Evolutionary conservation across 352 stramenopile genomes (phyloP).

Genomic region (Phytophthora syringae): DNA sequence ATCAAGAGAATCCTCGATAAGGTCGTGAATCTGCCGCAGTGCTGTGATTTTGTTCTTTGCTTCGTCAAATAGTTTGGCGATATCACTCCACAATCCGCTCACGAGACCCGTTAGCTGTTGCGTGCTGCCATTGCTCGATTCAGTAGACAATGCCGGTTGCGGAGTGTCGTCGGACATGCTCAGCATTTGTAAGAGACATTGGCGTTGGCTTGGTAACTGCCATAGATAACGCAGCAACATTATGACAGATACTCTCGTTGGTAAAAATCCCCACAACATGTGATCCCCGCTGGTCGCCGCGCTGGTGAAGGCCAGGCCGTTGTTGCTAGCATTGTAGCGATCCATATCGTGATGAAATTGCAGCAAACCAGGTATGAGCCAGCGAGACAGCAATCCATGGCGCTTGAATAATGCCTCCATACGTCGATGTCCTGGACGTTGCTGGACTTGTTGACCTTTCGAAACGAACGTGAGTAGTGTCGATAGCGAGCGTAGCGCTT

Average conservation of each 20-base stretch:
- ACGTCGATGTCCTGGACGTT: slow-evolving; percentile 27
- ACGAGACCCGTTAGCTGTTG: slow-evolving; percentile 64
- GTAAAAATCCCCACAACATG: slow-evolving; percentile 75
- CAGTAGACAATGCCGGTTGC: slow-evolving; percentile 20
- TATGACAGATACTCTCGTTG: slow-evolving; percentile 61
- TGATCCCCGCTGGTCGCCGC: slow-evolving; percentile 68
- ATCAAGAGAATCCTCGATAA: slow-evolving; percentile 52
- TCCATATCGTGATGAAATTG: slow-evolving; percentile 82
- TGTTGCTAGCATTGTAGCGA: slow-evolving; percentile 71
- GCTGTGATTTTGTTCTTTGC: slow-evolving; percentile 63
- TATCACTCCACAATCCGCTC: slow-evolving; percentile 73
- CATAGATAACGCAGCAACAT: slow-evolving; percentile 73
- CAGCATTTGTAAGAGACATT: slow-evolving; percentile 38
- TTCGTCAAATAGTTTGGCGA: slow-evolving; percentile 76
- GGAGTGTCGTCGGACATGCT: slow-evolving; percentile 19
- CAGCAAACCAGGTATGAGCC: slow-evolving; percentile 51
- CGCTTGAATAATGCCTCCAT: slow-evolving; percentile 50
- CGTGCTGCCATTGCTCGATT: slow-evolving; percentile 21
- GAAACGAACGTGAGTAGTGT: slow-evolving; percentile 68
- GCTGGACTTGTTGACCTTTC: slow-evolving; percentile 47
- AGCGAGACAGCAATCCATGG: slow-evolving; percentile 47
- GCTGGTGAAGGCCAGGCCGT: slow-evolving; percentile 69
- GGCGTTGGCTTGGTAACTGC: slow-evolving; percentile 57
- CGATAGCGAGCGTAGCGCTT: slow-evolving; percentile 61
- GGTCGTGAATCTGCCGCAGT: slow-evolving; percentile 66